Evolutionary conservation across 2,329 filamentous ascomycete genomes (phyloP), one percentile per base, ranked within the genome.

Genomic region (Cladosporium cucumerinum): DNA sequence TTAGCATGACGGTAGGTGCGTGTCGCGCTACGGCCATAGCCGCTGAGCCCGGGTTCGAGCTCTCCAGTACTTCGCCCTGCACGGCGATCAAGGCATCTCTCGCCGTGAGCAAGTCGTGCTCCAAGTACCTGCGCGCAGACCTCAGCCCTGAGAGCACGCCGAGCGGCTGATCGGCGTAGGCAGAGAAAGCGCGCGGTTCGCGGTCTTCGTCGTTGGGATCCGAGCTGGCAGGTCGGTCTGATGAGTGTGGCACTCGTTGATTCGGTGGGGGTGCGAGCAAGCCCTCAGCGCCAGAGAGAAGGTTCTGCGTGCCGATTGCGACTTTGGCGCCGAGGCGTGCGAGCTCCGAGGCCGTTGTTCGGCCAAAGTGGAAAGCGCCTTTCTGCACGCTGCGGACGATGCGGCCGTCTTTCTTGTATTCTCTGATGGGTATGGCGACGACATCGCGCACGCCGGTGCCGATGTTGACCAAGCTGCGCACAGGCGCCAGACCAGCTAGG

Each of bases 21-120:
- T 91, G 87, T 76, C 86, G 89, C 66, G 89, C 84, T 21, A 99
- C 87, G 1, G 90, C 93, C 72, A 82, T 87, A 16, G 92, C 92
- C 1, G 91, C 92, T 1, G 91, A 92, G 49, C 88, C 86, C 0
- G 94, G 93, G 66, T 87, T 93, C 25, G 87, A 86, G 72, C 90
- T 93, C 72, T 97, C 93, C 82, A 96, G 89, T 0, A 96, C 86
- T 75, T 98, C 94, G 0, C 90, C 91, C 0, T 95, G 94, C 28
- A 99, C 92, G 1, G 94, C 95, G 71, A 99, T 94, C 65, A 99
- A 92, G 11, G 94, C 95, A 78, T 99, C 93, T 64, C 89, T 84
- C 0, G 95, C 92, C 52, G 93, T 82, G 46, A 94, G 84, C n/a
- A 99, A 82, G 76, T 99, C 96, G 36, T 93, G 87, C 66, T 93